phyloP scores from a whole-genome alignment of 2,329 filamentous ascomycete genomes.

The Phaeosphaeriaceae sp. region DNA sequence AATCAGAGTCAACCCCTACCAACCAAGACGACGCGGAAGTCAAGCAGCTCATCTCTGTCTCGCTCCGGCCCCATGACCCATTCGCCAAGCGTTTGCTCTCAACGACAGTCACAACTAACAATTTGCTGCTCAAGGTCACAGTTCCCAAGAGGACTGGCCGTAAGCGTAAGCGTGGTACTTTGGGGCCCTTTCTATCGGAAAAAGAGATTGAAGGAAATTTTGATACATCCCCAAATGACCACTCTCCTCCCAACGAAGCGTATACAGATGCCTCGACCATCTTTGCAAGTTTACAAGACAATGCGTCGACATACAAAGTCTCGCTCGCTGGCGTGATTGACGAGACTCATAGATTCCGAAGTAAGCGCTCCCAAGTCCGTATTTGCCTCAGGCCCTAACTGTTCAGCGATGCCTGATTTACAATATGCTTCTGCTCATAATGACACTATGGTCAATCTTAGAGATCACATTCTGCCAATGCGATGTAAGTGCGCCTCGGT shows the following conservation, averaged over 20 bases:
- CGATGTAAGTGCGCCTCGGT: constrained; percentile 61
- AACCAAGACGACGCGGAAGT: constrained; percentile 42
- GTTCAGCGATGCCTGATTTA: constrained; percentile 76
- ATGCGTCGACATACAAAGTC: constrained; percentile 68
- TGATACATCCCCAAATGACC: neutral
- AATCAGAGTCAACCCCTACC: constrained; percentile 28
- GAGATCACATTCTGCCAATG: constrained; percentile 72
- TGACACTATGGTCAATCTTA: constrained; percentile 73
- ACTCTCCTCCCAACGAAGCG: constrained; percentile 2
- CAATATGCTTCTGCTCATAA: constrained; percentile 76
- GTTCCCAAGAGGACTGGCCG: constrained; percentile 86
- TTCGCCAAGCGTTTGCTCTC: constrained; percentile 80
- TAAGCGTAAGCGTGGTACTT: constrained; percentile 80
- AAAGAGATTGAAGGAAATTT: constrained; percentile 34
- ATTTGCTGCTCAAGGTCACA: constrained; percentile 83
- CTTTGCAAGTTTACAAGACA: constrained; percentile 72
- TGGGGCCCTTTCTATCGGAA: constrained; percentile 62
- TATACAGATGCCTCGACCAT: constrained; percentile 51
- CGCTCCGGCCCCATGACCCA: constrained; percentile 79
- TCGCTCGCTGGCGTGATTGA: constrained; percentile 75
- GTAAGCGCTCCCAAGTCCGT: constrained; percentile 46
- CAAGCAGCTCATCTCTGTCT: constrained; percentile 67
- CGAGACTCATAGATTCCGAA: constrained; percentile 85
- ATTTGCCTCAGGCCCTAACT: constrained; percentile 19
- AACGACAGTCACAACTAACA: constrained; percentile 76